Evolutionary conservation across 2,329 filamentous ascomycete species (phyloP).

Genomic region (Pseudogymnoascus sp.): DNA sequence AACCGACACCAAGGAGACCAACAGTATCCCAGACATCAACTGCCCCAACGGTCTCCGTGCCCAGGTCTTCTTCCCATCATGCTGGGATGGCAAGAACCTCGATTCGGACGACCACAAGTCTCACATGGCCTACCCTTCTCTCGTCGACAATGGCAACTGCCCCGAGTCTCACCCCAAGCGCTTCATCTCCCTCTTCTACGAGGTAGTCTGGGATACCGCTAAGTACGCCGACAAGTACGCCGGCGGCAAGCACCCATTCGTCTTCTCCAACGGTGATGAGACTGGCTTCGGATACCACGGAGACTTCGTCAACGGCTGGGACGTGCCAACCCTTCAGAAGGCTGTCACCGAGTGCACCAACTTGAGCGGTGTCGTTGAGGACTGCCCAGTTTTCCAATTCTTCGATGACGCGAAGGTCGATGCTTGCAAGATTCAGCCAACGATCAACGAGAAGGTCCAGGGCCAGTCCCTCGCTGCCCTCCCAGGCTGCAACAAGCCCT

Average conservation of each 20-base stretch:
- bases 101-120: slow-evolving; percentile 48
- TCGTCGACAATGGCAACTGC: slow-evolving; percentile 41
- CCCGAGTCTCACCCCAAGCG: slow-evolving; percentile 45
- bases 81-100: slow-evolving; percentile 54
- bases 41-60: slow-evolving; percentile 46
- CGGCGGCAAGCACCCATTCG: slow-evolving; percentile 40
- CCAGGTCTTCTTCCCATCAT: slow-evolving; percentile 52
- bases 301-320: slow-evolving; percentile 56
- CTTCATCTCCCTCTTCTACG: slow-evolving; percentile 52
- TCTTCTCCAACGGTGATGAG: slow-evolving; percentile 43
- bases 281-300: slow-evolving; percentile 50
- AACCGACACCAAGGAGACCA: slow-evolving; percentile 37
- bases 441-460: slow-evolving; percentile 36
- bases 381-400: slow-evolving; percentile 39
- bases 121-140: slow-evolving; percentile 47
- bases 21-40: slow-evolving; percentile 46
- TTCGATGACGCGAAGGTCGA: slow-evolving; percentile 47
- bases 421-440: slow-evolving; percentile 42
- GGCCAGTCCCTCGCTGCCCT: slow-evolving; percentile 38
- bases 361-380: slow-evolving; percentile 36
- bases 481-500: slow-evolving; percentile 48
- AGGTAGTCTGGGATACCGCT: slow-evolving; percentile 49
- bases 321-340: slow-evolving; percentile 40
- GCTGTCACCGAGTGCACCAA: slow-evolving; percentile 44
- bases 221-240: slow-evolving; percentile 43